These are phyloP conservation scores for Smithsoniella earleae DNA, from an alignment of 163 green algal species.

Conservation along the genomic window DNA sequence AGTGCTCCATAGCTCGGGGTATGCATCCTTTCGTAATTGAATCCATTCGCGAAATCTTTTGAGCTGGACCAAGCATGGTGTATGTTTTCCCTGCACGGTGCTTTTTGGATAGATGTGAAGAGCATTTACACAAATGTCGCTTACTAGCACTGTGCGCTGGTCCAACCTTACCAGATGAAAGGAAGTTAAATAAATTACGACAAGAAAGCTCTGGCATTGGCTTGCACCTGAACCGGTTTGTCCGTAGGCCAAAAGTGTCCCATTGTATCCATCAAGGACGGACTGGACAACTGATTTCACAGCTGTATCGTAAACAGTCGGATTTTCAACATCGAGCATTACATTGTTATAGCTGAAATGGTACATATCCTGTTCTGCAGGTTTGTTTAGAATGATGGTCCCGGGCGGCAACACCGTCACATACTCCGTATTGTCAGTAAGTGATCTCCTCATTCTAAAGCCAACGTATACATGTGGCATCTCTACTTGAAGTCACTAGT, in stretches of 20 bases:
- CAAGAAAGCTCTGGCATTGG: too few relatives aligned
- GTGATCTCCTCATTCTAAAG: not conserved
- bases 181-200: too few relatives aligned
- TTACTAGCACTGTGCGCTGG: too few relatives aligned
- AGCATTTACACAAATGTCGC: too few relatives aligned
- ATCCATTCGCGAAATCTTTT: not conserved
- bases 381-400: constrained; percentile 13
- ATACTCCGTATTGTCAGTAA: not conserved
- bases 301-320: not conserved
- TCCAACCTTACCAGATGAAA: too few relatives aligned
- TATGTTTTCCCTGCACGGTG: not conserved
- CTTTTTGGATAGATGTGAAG: constrained; percentile 7
- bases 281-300: constrained; percentile 38
- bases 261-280: constrained; percentile 68
- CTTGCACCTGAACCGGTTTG: constrained; percentile 46
- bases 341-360: not conserved
- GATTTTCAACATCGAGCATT: constrained; percentile 13
- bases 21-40: not conserved
- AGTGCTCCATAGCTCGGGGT: not conserved
- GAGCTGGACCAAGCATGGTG: not conserved
- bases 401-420: constrained; percentile 8
- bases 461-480: constrained; percentile 20
- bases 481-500: too few relatives aligned
- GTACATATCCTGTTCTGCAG: constrained; percentile 16
- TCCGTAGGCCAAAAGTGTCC: constrained; percentile 67